These are phyloP conservation scores for Cairneyella variabilis DNA, from an alignment of 495 filamentous ascomycete species.

Conservation along the genomic window DNA sequence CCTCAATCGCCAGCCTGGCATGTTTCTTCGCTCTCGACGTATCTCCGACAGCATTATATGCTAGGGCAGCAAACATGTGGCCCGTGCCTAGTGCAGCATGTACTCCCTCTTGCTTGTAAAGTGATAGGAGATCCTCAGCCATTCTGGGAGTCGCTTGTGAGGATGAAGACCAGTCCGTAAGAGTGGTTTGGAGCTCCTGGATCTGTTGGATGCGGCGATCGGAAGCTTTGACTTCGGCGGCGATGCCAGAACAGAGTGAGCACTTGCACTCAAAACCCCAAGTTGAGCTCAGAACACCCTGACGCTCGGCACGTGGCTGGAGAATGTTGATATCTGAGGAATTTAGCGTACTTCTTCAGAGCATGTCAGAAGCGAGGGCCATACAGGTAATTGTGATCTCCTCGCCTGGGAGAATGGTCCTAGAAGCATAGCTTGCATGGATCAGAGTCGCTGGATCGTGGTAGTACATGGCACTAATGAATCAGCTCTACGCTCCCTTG, in stretches of 20 bases:
- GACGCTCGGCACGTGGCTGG: constrained; percentile 12
- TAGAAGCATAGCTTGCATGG: constrained; percentile 17
- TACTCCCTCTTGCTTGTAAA: constrained; percentile 17
- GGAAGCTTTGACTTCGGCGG: not conserved
- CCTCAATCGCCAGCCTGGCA: constrained; percentile 18
- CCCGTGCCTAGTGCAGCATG: constrained; percentile 21
- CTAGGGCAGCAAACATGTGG: constrained; percentile 19
- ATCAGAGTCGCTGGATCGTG: constrained; percentile 17
- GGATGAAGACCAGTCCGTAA: constrained; percentile 13
- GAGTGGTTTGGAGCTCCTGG: constrained; percentile 3
- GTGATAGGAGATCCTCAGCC: constrained; percentile 12
- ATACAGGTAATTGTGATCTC: constrained; percentile 25
- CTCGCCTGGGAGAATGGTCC: constrained; percentile 21
- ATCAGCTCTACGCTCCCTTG: not conserved
- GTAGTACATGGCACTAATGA: constrained; percentile 18
- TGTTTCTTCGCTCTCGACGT: constrained; percentile 8
- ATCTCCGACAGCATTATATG: constrained; percentile 23
- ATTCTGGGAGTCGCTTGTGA: constrained; percentile 19
- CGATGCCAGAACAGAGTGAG: constrained; percentile 12
- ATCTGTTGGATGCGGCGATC: constrained; percentile 15
- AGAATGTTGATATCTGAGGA: constrained; percentile 20
- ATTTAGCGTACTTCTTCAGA: no score
- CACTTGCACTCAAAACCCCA: constrained; percentile 23
- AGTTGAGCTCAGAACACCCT: not conserved
- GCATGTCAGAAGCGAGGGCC: no score